A percentile compares a stretch with the other conserved stretches of the same genome.
phyloP scores from a whole-genome alignment of 2,329 filamentous ascomycete species.

The Sporothrix curviconia region DNA sequence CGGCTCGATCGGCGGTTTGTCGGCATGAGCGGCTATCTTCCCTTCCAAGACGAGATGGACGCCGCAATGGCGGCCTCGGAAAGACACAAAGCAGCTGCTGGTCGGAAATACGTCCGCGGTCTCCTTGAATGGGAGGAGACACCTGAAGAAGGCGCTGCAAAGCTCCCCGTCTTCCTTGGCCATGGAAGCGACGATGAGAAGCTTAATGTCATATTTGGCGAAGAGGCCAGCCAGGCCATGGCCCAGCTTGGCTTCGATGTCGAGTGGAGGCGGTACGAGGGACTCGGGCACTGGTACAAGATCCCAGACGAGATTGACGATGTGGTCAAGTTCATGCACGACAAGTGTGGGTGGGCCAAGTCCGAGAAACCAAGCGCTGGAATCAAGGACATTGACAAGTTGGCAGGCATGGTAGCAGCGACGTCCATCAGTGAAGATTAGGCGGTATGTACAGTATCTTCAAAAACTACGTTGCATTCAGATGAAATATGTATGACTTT shows the following conservation, averaged over 20 bases:
- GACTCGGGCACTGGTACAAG: conserved; percentile 42
- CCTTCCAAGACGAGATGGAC: conserved; percentile 27
- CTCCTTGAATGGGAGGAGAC: no score
- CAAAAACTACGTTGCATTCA: no score
- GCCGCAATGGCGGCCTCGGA: no score
- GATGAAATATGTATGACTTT: no score
- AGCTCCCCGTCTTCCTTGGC: conserved; percentile 39
- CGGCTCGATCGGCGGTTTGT: conserved; percentile 10
- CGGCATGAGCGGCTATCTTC: conserved; percentile 13
- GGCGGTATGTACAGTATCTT: no score
- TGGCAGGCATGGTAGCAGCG: no score
- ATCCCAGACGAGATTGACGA: conserved; percentile 43
- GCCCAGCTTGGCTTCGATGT: conserved; percentile 29
- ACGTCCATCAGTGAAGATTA: no score
- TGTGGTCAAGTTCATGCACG: conserved; percentile 23
- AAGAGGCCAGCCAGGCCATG: conserved; percentile 27
- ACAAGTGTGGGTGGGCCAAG: neutral
- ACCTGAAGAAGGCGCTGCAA: conserved; percentile 16
- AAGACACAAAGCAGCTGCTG: conserved; percentile 20
- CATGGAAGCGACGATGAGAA: conserved; percentile 37
- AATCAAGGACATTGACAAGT: no score
- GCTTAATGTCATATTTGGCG: conserved; percentile 28
- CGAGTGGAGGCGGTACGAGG: conserved; percentile 34
- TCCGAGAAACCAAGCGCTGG: no score
- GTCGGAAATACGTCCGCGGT: conserved; percentile 13